phyloP scores from a whole-genome alignment of 805 yeast species.

The Grigorovia jiainica region DNA sequence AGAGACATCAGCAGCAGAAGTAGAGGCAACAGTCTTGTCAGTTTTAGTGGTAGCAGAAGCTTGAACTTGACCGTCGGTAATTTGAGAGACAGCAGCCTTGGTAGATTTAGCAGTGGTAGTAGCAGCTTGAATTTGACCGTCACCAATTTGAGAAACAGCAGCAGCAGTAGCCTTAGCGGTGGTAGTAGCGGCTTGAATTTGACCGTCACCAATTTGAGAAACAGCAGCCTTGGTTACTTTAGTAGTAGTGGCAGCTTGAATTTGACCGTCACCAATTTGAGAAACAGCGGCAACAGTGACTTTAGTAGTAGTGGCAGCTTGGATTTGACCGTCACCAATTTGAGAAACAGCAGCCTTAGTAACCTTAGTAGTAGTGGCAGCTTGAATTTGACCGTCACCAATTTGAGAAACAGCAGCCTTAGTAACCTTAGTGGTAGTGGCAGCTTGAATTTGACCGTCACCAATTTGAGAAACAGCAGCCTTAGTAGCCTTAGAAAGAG shows the following conservation, averaged over 20 bases:
- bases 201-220: too few relatives aligned
- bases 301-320: constrained; percentile 20
- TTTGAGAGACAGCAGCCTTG: constrained; percentile 14
- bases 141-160: constrained; percentile 47
- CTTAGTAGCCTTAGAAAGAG: constrained; percentile 22
- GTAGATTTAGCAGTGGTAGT: too few relatives aligned
- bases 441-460: constrained; percentile 52
- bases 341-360: constrained; percentile 26
- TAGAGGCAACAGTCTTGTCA: constrained; percentile 23
- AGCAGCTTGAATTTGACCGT: constrained; percentile 52
- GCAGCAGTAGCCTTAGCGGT: constrained; percentile 32
- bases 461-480: constrained; percentile 39
- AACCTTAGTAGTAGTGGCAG: constrained; percentile 16
- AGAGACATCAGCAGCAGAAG: constrained; percentile 24
- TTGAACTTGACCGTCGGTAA: constrained; percentile 22
- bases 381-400: constrained; percentile 23
- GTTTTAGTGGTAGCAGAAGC: constrained; percentile 19
- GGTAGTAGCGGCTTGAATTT: constrained; percentile 31
- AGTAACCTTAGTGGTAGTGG: constrained; percentile 27
- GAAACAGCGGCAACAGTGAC: constrained; percentile 22
- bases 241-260: constrained; percentile 28
- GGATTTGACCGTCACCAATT: constrained; percentile 33
- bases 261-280: constrained; percentile 38
- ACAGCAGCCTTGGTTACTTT: too few relatives aligned
- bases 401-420: constrained; percentile 14